Conservation (phyloP, 1,284 basidiomycete genomes). For the Jaminaea rosea region DNA sequence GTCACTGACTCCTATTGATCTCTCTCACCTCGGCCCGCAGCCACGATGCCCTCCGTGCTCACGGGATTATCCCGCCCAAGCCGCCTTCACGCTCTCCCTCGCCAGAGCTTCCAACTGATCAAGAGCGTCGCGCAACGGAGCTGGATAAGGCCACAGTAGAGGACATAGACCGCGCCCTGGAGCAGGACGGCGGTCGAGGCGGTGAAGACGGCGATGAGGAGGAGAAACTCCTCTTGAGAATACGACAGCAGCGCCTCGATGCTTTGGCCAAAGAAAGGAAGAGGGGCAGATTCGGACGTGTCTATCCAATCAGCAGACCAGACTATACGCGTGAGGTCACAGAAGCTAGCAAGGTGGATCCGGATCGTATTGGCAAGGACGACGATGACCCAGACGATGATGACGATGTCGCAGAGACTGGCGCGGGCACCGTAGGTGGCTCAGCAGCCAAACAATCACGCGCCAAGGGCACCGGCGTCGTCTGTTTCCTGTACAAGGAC, state of each 20-base stretch:
- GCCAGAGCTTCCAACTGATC: constrained; percentile 27
- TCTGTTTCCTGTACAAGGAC: constrained; percentile 82
- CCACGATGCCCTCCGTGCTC: constrained; percentile 41
- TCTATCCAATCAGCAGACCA: constrained; percentile 78
- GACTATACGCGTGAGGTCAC: constrained; percentile 93
- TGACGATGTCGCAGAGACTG: constrained; percentile 43
- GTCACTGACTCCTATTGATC: not conserved
- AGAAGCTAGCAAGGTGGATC: constrained; percentile 69
- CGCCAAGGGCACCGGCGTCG: constrained; percentile 64
- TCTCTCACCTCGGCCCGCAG: constrained; percentile 4
- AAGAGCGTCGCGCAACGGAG: constrained; percentile 16
- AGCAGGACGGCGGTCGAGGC: constrained; percentile 11
- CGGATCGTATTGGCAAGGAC: constrained; percentile 48
- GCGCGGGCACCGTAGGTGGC: not conserved
- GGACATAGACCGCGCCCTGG: constrained; percentile 30
- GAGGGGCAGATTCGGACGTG: constrained; percentile 68
- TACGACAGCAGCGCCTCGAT: constrained; percentile 60
- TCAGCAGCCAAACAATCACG: constrained; percentile 5
- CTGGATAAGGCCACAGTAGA: constrained; percentile 30
- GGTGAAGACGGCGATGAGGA: constrained; percentile 56
- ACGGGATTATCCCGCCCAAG: constrained; percentile 43
- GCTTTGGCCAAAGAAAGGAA: constrained; percentile 60
- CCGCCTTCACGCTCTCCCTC: constrained; percentile 41
- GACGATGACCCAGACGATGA: constrained; percentile 53
- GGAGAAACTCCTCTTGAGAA: constrained; percentile 64